phyloP scores from a whole-genome alignment of 2,329 filamentous ascomycete species.

The Fusarium torreyae region DNA sequence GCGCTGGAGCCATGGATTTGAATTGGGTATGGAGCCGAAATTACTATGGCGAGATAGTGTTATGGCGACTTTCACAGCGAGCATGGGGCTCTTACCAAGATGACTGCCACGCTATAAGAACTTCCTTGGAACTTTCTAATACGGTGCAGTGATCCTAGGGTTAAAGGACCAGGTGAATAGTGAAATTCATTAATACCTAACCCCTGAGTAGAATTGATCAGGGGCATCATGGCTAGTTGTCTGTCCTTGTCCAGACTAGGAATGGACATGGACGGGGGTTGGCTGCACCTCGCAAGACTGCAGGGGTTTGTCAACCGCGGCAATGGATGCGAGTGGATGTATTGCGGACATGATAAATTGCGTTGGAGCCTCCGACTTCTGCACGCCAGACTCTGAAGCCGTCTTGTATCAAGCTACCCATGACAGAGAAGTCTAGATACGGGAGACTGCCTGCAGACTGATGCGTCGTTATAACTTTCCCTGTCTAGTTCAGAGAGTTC shows the following conservation, averaged over 20 bases:
- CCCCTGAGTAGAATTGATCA: conserved; percentile 37
- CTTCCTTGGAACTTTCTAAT: background rate
- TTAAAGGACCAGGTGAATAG: conserved; percentile 8
- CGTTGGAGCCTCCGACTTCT: conserved; percentile 29
- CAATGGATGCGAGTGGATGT: conserved; percentile 39
- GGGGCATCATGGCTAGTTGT: conserved; percentile 28
- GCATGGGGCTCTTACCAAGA: conserved; percentile 21
- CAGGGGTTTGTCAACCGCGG: conserved; percentile 33
- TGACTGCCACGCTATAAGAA: background rate
- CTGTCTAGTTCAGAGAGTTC: background rate
- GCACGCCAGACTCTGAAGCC: conserved; percentile 2
- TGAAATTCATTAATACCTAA: conserved; percentile 12
- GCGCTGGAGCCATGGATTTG: conserved; percentile 11
- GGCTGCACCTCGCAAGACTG: conserved; percentile 24
- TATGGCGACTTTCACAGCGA: conserved; percentile 1
- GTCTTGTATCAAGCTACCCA: conserved; percentile 10
- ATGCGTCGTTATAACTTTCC: too few species aligned
- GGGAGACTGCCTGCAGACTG: background rate
- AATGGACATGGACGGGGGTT: conserved; percentile 32
- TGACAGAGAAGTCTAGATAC: conserved; percentile 2
- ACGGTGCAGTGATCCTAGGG: conserved; percentile 16
- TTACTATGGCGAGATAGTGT: conserved; percentile 18
- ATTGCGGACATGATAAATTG: conserved; percentile 47
- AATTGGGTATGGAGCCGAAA: conserved; percentile 27
- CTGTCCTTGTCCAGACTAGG: conserved; percentile 32